phyloP scores from a whole-genome alignment of 805 yeast species.

The Jamesozyma piceae region DNA sequence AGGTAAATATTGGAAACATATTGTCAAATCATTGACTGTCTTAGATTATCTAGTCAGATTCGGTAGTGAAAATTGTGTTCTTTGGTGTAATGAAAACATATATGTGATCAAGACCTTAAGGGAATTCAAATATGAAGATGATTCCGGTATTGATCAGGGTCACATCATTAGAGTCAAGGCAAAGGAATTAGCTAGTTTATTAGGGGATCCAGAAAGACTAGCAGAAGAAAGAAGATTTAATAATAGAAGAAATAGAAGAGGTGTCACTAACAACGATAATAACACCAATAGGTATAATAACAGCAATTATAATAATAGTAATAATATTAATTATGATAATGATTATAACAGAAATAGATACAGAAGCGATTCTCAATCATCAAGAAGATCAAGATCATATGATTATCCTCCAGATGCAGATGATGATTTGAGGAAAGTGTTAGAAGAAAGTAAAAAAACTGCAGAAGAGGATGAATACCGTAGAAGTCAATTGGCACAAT shows the following conservation, averaged over 20 bases:
- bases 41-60: constrained; percentile 76
- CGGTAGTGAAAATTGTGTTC: constrained; percentile 82
- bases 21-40: constrained; percentile 83
- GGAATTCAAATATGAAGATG: constrained; percentile 80
- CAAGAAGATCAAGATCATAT: background rate
- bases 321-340: background rate
- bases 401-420: constrained; percentile 38
- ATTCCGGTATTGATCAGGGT: constrained; percentile 75
- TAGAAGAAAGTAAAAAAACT: constrained; percentile 69
- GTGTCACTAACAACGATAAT: background rate
- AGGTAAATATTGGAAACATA: constrained; percentile 96
- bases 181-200: constrained; percentile 69
- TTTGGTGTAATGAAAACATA: constrained; percentile 85
- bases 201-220: constrained; percentile 75
- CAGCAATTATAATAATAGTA: constrained; percentile 10
- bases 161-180: constrained; percentile 83
- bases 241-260: constrained; percentile 28
- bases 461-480: constrained; percentile 75
- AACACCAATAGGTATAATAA: constrained; percentile 22
- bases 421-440: constrained; percentile 67
- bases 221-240: constrained; percentile 49
- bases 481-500: constrained; percentile 28
- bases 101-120: constrained; percentile 83
- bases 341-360: background rate
- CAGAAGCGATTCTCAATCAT: background rate